phyloP scores from a whole-genome alignment of 345 rosid species.

The Acer saccharum region DNA sequence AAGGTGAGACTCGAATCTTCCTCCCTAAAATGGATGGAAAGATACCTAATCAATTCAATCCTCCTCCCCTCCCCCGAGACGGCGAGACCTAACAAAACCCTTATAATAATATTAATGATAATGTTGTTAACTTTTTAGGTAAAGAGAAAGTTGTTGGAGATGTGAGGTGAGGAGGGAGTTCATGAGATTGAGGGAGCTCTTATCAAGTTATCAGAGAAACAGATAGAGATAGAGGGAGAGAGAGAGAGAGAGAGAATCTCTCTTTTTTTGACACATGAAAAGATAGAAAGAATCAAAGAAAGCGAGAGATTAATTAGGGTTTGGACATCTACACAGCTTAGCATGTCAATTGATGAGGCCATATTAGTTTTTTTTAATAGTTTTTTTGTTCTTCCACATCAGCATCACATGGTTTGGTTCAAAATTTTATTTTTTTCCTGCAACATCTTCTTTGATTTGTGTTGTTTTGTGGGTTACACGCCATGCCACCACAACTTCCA shows the following conservation, averaged over 20 bases:
- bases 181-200: constrained; percentile 7
- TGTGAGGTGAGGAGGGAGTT: background rate
- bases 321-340: no score
- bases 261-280: background rate
- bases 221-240: background rate
- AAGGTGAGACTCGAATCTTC: no score
- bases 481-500: constrained; percentile 21
- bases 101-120: no score
- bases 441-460: background rate
- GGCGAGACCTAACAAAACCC: no score
- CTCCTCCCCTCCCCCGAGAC: no score
- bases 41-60: no score
- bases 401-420: constrained; percentile 28
- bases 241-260: background rate
- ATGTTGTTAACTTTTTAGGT: no score
- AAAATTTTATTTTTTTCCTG: background rate
- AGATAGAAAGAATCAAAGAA: background rate
- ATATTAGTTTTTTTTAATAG: no score
- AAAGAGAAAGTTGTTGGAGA: background rate
- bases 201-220: constrained; percentile 8
- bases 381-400: constrained; percentile 15
- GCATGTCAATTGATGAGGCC: no score
- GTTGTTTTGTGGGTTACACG: constrained; percentile 33
- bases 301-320: background rate
- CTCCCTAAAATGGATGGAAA: no score